phyloP scores from a whole-genome alignment of 1,284 basidiomycete species.

The Cutaneotrichosporon dermatis region DNA sequence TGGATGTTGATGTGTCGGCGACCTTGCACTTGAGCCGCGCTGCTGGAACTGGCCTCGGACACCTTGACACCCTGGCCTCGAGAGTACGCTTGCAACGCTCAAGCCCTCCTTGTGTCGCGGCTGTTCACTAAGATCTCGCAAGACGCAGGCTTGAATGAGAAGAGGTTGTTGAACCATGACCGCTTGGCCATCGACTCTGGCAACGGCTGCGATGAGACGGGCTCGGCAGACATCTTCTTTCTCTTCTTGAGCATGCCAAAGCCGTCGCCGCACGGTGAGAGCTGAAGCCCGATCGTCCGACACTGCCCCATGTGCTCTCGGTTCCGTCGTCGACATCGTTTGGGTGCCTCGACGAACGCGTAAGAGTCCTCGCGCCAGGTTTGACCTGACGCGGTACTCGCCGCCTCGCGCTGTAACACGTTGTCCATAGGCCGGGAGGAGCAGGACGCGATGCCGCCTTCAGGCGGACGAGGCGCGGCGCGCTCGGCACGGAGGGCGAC shows the following conservation, averaged over 20 bases:
- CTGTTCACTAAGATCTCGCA: slow-evolving; percentile 49
- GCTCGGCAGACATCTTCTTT: slow-evolving; percentile 25
- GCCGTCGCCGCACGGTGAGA: slow-evolving; percentile 35
- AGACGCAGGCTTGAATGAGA: slow-evolving; percentile 72
- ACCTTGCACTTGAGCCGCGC: slow-evolving; percentile 39
- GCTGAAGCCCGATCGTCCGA: slow-evolving; percentile 18
- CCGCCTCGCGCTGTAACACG: slow-evolving; percentile 7
- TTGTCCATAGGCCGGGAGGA: slow-evolving; percentile 11
- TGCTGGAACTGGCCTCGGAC: slow-evolving; percentile 40
- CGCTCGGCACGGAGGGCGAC: slow-evolving; percentile 11
- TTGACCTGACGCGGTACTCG: slow-evolving; percentile 22
- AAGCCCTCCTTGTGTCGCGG: slow-evolving; percentile 37
- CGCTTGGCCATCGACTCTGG: slow-evolving; percentile 52
- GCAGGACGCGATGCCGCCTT: slow-evolving; percentile 6
- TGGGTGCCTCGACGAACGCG: slow-evolving; percentile 39
- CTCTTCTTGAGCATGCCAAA: slow-evolving; percentile 46
- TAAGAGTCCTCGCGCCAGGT: slow-evolving; percentile 42
- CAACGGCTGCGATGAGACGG: slow-evolving; percentile 3
- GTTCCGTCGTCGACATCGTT: slow-evolving; percentile 27
- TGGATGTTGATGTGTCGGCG: slow-evolving; percentile 29
- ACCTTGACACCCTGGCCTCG: slow-evolving; percentile 33
- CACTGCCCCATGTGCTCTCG: slow-evolving; percentile 29
- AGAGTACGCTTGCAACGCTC: slow-evolving; percentile 32
- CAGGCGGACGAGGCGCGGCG: slow-evolving; percentile 5
- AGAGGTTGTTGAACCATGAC: slow-evolving; percentile 83